A percentile compares a stretch with the other conserved stretches of the same genome.
Evolutionary conservation across 1,284 basidiomycete species (phyloP).

Genomic region (Malassezia arunalokei): DNA sequence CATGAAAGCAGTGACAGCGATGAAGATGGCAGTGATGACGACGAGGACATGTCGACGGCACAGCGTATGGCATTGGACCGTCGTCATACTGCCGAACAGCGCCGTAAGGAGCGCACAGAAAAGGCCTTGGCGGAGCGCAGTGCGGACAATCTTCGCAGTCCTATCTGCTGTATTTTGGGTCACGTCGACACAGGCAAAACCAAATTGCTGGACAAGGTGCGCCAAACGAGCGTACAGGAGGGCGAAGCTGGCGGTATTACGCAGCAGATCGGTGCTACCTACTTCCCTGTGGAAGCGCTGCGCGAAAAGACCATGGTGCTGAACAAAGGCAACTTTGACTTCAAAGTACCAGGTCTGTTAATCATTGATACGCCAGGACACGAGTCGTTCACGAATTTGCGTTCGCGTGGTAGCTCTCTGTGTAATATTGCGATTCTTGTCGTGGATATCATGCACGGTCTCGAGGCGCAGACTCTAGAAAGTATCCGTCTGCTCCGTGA

Average conservation of each 20-base stretch:
- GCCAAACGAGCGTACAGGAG: conserved; percentile 98
- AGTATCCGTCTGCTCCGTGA: conserved; percentile 83
- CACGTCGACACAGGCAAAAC: conserved; percentile 99
- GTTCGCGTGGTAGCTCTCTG: conserved; percentile 86
- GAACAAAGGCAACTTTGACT: conserved; percentile 75
- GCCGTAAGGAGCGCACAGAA: conserved; percentile 69
- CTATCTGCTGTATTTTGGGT: conserved; percentile 97
- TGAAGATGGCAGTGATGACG: conserved; percentile 45
- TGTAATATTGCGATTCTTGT: conserved; percentile 99
- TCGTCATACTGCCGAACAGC: conserved; percentile 71
- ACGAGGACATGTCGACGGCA: conserved; percentile 45
- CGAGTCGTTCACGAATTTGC: conserved; percentile 97
- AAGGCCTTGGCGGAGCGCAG: conserved; percentile 73
- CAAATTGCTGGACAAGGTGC: conserved; percentile 97
- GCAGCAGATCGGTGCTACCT: conserved; percentile 99
- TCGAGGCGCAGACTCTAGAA: conserved; percentile 94
- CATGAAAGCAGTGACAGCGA: conserved; percentile 55
- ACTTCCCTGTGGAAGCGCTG: conserved; percentile 96
- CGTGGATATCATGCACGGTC: conserved; percentile 97
- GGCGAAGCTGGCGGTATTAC: conserved; percentile 99
- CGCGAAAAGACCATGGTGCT: conserved; percentile 80
- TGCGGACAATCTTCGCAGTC: conserved; percentile 83
- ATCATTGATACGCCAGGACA: conserved; percentile 98
- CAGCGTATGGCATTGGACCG: conserved; percentile 58
- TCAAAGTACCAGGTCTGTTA: conserved; percentile 91